Conservation (phyloP, 2,329 filamentous ascomycete species). For the Scytalidium sp. region DNA sequence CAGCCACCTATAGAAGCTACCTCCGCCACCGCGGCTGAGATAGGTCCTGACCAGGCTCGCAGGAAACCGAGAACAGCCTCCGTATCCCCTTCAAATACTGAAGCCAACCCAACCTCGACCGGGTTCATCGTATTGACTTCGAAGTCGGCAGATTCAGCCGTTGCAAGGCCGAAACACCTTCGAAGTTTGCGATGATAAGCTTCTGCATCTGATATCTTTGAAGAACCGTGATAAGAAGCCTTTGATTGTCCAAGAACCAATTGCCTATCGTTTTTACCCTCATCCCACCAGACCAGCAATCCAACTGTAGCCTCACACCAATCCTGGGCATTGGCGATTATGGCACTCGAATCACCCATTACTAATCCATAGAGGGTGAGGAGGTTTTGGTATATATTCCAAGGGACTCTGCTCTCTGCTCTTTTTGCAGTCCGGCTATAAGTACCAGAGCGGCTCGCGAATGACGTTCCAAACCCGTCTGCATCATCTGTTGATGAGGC, state of each 20-base stretch:
- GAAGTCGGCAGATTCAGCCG: constrained; percentile 67
- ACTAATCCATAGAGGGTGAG: constrained; percentile 78
- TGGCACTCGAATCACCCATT: constrained; percentile 71
- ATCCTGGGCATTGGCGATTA: constrained; percentile 76
- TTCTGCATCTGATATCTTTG: constrained; percentile 45
- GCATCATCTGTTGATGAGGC: constrained; percentile 35
- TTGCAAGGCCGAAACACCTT: constrained; percentile 63
- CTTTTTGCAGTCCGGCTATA: constrained; percentile 66
- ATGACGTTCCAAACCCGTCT: constrained; percentile 36
- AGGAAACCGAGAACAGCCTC: constrained; percentile 74
- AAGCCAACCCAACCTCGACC: constrained; percentile 79
- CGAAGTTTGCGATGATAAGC: constrained; percentile 74
- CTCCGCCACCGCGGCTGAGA: constrained; percentile 78
- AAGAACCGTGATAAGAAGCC: constrained; percentile 25
- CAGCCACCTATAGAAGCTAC: constrained; percentile 80
- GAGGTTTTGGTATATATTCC: constrained; percentile 84
- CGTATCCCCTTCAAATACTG: constrained; percentile 77
- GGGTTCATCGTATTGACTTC: constrained; percentile 72
- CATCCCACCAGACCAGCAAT: constrained; percentile 89
- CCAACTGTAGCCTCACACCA: constrained; percentile 89
- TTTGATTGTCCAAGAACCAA: constrained; percentile 22
- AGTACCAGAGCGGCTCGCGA: constrained; percentile 51
- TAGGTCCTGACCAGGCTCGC: constrained; percentile 74
- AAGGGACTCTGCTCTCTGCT: constrained; percentile 83
- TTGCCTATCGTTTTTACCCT: constrained; percentile 55